Conservation (phyloP, 2,329 filamentous ascomycete species). For the Aspergillus tanneri region DNA sequence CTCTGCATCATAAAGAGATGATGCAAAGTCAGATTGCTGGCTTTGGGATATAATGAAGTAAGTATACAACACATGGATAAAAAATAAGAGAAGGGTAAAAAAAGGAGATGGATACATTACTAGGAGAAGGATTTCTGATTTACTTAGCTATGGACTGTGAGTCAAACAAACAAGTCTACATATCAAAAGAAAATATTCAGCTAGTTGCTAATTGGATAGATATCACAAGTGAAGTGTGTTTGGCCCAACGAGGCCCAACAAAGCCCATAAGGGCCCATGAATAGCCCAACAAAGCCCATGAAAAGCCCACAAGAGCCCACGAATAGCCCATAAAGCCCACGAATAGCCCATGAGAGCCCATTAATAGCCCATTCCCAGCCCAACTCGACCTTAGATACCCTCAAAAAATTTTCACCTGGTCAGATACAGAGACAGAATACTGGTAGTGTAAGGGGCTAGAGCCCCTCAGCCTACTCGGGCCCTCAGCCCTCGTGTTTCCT, state of each 20-base stretch:
- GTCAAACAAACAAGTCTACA: background rate
- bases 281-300: background rate
- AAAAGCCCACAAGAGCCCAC: background rate
- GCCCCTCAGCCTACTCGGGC: too few relatives aligned
- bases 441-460: too few relatives aligned
- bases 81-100: background rate
- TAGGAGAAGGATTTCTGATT: background rate
- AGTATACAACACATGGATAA: background rate
- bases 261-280: background rate
- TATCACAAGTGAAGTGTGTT: background rate
- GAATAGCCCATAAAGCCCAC: background rate
- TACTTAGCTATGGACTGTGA: background rate
- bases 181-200: background rate
- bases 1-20: background rate
- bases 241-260: background rate
- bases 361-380: background rate
- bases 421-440: background rate
- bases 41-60: background rate
- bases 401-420: background rate
- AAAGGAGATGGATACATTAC: background rate
- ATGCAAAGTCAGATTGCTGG: background rate
- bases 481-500: too few relatives aligned
- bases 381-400: background rate
- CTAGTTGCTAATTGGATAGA: too few relatives aligned
- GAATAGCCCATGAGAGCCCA: background rate